phyloP scores from a whole-genome alignment of 805 yeast species.

The Saturnispora silvae region DNA sequence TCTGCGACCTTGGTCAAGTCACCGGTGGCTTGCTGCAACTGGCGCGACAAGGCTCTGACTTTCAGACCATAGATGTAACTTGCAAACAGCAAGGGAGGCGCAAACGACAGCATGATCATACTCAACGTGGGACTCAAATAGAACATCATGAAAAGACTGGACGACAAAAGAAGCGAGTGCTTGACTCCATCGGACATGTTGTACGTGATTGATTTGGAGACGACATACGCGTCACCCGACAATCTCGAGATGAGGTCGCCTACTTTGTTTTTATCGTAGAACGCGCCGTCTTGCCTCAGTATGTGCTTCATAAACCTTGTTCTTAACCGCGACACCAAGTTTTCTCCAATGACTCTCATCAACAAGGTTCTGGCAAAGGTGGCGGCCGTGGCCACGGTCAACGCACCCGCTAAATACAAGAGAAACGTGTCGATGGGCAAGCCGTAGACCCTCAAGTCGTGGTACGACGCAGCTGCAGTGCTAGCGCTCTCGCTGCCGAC shows the following conservation, averaged over 20 bases:
- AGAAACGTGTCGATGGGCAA: conserved; percentile 52
- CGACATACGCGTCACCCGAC: conserved; percentile 83
- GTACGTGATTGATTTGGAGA: conserved; percentile 75
- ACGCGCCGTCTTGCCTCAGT: conserved; percentile 78
- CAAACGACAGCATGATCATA: conserved; percentile 61
- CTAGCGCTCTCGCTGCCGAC: too few species aligned
- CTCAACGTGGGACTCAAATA: conserved; percentile 73
- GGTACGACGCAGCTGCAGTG: conserved; percentile 11
- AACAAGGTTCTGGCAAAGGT: conserved; percentile 72
- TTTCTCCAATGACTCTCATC: conserved; percentile 73
- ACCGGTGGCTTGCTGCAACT: conserved; percentile 79
- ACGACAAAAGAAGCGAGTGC: conserved; percentile 67
- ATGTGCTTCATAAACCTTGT: conserved; percentile 69
- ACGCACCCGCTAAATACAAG: conserved; percentile 46
- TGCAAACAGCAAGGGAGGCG: conserved; percentile 78
- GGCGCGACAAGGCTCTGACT: conserved; percentile 64
- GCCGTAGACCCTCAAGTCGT: conserved; percentile 38
- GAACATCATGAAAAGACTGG: conserved; percentile 88
- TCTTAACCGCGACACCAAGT: conserved; percentile 74
- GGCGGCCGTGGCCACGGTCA: conserved; percentile 64
- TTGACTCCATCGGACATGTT: conserved; percentile 87
- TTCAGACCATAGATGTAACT: conserved; percentile 75
- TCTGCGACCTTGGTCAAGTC: conserved; percentile 83
- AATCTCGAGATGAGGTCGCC: conserved; percentile 87
- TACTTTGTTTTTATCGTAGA: conserved; percentile 80